Evolutionary conservation across 164 flowering plant species (phyloP).

Genomic region (Brasenia schreberi): DNA sequence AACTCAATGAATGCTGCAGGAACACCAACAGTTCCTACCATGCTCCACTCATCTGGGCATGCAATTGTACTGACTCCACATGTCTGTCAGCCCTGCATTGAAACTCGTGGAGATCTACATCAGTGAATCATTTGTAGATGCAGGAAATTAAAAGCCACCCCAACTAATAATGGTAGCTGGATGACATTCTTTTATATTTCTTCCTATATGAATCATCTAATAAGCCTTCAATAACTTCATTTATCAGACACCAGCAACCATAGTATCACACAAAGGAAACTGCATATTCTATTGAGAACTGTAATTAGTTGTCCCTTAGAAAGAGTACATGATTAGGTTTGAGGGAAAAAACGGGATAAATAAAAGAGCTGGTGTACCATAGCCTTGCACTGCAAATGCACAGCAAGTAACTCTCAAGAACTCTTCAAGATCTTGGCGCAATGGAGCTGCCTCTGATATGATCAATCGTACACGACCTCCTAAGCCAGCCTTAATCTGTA

Average conservation of each 20-base stretch:
- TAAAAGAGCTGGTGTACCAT: constrained; percentile 36
- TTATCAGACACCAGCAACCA: not conserved
- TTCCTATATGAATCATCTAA: not conserved
- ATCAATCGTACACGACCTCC: constrained; percentile 82
- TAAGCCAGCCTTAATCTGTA: constrained; percentile 64
- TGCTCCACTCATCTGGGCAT: constrained; percentile 67
- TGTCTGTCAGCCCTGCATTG: constrained; percentile 82
- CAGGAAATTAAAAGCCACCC: not conserved
- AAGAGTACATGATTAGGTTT: too few relatives aligned
- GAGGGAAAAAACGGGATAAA: not conserved
- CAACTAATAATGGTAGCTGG: not conserved
- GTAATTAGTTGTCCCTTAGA: too few relatives aligned
- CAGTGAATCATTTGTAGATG: not conserved
- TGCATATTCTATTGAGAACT: not conserved
- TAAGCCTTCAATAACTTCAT: not conserved
- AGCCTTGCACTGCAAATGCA: constrained; percentile 74
- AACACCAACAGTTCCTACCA: constrained; percentile 71
- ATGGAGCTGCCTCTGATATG: constrained; percentile 83
- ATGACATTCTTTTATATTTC: not conserved
- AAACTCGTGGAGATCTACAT: not conserved
- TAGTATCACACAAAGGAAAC: not conserved
- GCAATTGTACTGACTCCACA: constrained; percentile 52
- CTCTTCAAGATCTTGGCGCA: constrained; percentile 74
- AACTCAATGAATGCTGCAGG: constrained; percentile 49
- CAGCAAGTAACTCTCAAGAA: constrained; percentile 83